A percentile compares a stretch with the other conserved stretches of the same genome.
Conservation (phyloP, 176 grass and related monocot species). For the Avena atlantica region DNA sequence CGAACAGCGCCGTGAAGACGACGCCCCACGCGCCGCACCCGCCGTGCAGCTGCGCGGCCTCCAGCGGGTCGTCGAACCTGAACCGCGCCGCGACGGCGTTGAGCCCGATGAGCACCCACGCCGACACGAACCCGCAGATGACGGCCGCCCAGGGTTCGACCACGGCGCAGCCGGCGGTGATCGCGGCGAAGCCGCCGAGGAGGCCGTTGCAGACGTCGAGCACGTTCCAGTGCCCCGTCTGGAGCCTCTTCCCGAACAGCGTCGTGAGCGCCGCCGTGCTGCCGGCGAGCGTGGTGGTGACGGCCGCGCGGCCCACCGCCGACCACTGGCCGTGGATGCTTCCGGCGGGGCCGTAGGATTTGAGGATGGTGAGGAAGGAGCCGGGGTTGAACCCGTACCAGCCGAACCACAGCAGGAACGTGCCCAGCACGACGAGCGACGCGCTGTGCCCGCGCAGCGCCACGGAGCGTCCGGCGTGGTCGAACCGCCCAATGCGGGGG, state of each 20-base stretch:
- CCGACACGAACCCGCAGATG: slow-evolving; percentile 70
- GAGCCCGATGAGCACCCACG: slow-evolving; percentile 72
- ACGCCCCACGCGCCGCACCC: slow-evolving; percentile 74
- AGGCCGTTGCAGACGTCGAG: slow-evolving; percentile 82
- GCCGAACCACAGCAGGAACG: slow-evolving; percentile 73
- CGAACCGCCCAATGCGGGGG: slow-evolving; percentile 72
- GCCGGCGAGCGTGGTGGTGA: slow-evolving; percentile 74
- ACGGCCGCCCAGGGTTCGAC: slow-evolving; percentile 73
- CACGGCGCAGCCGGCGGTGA: slow-evolving; percentile 63
- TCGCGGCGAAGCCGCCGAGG: slow-evolving; percentile 66
- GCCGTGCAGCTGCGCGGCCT: slow-evolving; percentile 72
- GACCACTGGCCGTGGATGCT: slow-evolving; percentile 80
- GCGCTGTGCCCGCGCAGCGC: slow-evolving; percentile 67
- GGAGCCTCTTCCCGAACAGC: slow-evolving; percentile 64
- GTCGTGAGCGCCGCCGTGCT: slow-evolving; percentile 73
- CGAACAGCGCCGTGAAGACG: slow-evolving; percentile 73
- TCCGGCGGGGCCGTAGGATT: slow-evolving; percentile 50
- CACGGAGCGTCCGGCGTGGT: slow-evolving; percentile 60
- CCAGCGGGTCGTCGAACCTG: slow-evolving; percentile 66
- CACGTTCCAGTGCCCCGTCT: slow-evolving; percentile 76
- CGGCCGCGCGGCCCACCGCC: slow-evolving; percentile 66
- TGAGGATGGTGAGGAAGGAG: slow-evolving; percentile 66
- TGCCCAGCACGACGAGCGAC: slow-evolving; percentile 78
- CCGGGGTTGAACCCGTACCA: slow-evolving; percentile 82
- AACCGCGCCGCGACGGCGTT: slow-evolving; percentile 54